A percentile compares a stretch with the other conserved stretches of the same genome.
phyloP scores from a whole-genome alignment of 2,329 filamentous ascomycete genomes.

The Trichoderma koningii region DNA sequence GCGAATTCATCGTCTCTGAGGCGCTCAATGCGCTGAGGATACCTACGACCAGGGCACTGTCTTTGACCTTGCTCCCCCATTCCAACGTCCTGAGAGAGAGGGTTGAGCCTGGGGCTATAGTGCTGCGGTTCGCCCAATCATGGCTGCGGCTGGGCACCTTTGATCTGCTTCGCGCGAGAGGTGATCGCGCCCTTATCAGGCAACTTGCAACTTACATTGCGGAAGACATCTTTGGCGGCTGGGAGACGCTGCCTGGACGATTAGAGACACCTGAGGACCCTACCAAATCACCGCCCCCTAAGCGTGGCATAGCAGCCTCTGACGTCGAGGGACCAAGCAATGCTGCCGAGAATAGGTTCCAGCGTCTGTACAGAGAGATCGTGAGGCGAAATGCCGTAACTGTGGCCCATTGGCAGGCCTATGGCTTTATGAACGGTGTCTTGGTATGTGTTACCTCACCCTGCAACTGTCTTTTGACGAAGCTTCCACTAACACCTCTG shows the following conservation, averaged over 20 bases:
- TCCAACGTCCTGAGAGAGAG: constrained; percentile 75
- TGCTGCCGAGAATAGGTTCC: constrained; percentile 80
- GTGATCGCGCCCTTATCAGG: constrained; percentile 73
- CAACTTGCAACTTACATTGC: constrained; percentile 79
- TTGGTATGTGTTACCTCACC: constrained; percentile 47
- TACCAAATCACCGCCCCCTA: constrained; percentile 45
- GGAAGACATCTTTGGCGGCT: constrained; percentile 84
- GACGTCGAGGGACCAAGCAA: constrained; percentile 67
- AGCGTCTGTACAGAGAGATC: constrained; percentile 84
- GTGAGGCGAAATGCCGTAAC: constrained; percentile 81
- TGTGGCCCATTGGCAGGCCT: constrained; percentile 93
- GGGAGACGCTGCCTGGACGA: constrained; percentile 75
- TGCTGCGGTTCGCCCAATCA: constrained; percentile 83
- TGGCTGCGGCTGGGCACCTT: constrained; percentile 97
- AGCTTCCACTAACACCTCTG: constrained; percentile 30
- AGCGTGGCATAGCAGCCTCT: constrained; percentile 56
- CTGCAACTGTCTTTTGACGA: not conserved
- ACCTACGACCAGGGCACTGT: constrained; percentile 82
- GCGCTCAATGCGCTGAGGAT: constrained; percentile 82
- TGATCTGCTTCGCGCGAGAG: constrained; percentile 81
- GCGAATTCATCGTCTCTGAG: constrained; percentile 93
- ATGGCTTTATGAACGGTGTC: constrained; percentile 99
- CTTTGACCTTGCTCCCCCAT: constrained; percentile 74
- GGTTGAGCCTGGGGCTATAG: constrained; percentile 87
- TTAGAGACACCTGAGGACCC: constrained; percentile 55